Evolutionary conservation across 2,329 filamentous ascomycete genomes (phyloP).

Genomic region (Chrysoporthe austroafricana): DNA sequence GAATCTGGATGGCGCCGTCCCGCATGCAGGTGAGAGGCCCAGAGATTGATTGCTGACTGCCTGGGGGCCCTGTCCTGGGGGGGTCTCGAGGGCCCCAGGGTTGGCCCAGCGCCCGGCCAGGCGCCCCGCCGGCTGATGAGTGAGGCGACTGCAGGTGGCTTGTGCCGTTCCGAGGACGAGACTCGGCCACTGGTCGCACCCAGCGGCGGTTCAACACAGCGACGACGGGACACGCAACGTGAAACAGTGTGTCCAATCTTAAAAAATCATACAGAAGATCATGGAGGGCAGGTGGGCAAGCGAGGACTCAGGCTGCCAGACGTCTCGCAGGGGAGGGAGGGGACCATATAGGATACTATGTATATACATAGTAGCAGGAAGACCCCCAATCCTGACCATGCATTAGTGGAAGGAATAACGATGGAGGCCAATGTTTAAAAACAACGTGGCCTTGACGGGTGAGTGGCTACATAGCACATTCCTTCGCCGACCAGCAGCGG

Average conservation of each 20-base stretch:
- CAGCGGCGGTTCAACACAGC: too few species aligned
- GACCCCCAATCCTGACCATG: not conserved
- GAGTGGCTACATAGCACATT: too few species aligned
- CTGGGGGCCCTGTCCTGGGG: not conserved
- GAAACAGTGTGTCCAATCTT: too few species aligned
- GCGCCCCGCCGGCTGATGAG: not conserved
- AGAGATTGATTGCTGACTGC: constrained; percentile 5
- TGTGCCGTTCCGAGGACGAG: too few species aligned
- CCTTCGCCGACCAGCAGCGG: too few species aligned
- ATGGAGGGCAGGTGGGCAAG: too few species aligned
- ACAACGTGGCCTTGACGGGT: not conserved
- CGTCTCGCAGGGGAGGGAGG: too few species aligned
- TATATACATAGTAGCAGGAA: not conserved
- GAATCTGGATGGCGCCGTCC: constrained; percentile 7
- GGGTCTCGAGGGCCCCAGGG: not conserved
- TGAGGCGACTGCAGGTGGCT: too few species aligned
- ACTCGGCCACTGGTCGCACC: too few species aligned
- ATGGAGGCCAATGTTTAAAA: not conserved
- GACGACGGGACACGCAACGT: too few species aligned
- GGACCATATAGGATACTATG: not conserved
- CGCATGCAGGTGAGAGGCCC: constrained; percentile 12
- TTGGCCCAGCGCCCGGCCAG: not conserved
- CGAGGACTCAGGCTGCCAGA: not conserved
- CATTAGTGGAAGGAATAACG: not conserved
- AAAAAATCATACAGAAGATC: not conserved